Conservation (phyloP, 2,329 filamentous ascomycete species). For the Truncatella angustata region DNA sequence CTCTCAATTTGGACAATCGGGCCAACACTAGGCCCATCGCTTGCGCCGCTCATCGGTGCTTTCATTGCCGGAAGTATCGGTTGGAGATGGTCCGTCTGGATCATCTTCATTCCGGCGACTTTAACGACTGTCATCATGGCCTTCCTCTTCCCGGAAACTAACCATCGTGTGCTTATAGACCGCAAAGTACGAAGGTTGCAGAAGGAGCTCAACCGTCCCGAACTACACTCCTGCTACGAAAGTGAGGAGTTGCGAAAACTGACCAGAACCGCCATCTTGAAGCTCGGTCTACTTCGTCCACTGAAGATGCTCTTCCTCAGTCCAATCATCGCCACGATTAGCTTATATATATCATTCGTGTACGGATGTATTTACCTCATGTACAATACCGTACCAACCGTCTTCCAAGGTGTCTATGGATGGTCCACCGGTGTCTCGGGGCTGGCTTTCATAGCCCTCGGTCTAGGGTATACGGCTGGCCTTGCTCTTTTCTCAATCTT, state of each 20-base stretch:
- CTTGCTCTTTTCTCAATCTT: conserved; percentile 39
- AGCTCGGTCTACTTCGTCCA: conserved; percentile 47
- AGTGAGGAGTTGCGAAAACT: conserved; percentile 16
- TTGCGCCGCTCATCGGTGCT: conserved; percentile 22
- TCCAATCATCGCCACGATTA: conserved; percentile 44
- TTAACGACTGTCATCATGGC: conserved; percentile 35
- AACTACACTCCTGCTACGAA: conserved; percentile 47
- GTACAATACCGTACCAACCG: conserved; percentile 52
- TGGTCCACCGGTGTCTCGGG: conserved; percentile 46
- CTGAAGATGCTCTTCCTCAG: conserved; percentile 49
- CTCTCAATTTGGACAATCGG: conserved; percentile 49
- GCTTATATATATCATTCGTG: conserved; percentile 49
- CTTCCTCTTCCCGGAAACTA: conserved; percentile 44
- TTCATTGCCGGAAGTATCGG: conserved; percentile 48
- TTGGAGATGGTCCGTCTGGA: conserved; percentile 54
- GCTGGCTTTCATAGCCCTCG: conserved; percentile 47
- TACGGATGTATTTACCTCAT: conserved; percentile 54
- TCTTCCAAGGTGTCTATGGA: conserved; percentile 46
- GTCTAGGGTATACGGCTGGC: conserved; percentile 40
- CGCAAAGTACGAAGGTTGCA: conserved; percentile 45
- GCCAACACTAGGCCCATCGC: conserved; percentile 35
- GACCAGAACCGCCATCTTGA: conserved; percentile 30
- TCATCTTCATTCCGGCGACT: conserved; percentile 46
- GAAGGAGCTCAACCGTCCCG: conserved; percentile 43
- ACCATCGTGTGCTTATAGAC: conserved; percentile 48